These are phyloP conservation scores for Diaporthe humulicola DNA, from an alignment of 2,329 filamentous ascomycete genomes.

Conservation along the genomic window DNA sequence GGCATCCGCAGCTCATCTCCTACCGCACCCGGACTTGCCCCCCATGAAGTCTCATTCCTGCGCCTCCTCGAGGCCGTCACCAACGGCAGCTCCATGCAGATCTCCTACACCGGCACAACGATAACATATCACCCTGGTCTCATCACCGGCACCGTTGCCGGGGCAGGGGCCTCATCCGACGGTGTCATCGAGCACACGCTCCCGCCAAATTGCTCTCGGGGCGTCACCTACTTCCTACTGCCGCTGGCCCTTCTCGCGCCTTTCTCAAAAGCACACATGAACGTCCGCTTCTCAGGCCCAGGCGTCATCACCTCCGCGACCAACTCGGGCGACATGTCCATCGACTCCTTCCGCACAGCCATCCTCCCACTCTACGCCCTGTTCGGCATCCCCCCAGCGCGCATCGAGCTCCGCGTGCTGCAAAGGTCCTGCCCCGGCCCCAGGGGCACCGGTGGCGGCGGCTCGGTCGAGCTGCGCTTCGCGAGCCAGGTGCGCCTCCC, in stretches of 20 bases:
- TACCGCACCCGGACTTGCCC: conserved; percentile 88
- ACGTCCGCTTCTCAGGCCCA: conserved; percentile 88
- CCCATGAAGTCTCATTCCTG: conserved; percentile 95
- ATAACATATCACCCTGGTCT: conserved; percentile 93
- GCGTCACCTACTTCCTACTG: conserved; percentile 92
- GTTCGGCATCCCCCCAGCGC: conserved; percentile 84
- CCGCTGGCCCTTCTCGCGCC: conserved; percentile 91
- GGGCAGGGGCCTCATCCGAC: conserved; percentile 76
- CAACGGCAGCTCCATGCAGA: conserved; percentile 94
- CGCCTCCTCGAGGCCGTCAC: conserved; percentile 94
- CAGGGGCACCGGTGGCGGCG: conserved; percentile 84
- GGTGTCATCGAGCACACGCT: conserved; percentile 87
- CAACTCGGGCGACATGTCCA: conserved; percentile 83
- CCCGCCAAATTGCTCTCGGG: conserved; percentile 81
- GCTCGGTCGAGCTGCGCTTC: conserved; percentile 93
- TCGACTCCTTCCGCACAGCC: conserved; percentile 93
- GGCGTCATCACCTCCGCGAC: conserved; percentile 94
- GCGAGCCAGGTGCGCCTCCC: conserved; percentile 93
- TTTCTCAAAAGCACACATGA: conserved; percentile 92
- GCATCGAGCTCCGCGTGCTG: conserved; percentile 88
- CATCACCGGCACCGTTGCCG: conserved; percentile 86
- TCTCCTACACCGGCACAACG: conserved; percentile 95
- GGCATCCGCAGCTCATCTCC: conserved; percentile 91
- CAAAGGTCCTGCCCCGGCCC: conserved; percentile 83
- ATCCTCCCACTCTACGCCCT: conserved; percentile 90